A percentile compares a stretch with the other conserved stretches of the same genome.
Evolutionary conservation across 1,139 yeast genomes (phyloP).

Genomic region (Zygosaccharomyces pseudobailii): DNA sequence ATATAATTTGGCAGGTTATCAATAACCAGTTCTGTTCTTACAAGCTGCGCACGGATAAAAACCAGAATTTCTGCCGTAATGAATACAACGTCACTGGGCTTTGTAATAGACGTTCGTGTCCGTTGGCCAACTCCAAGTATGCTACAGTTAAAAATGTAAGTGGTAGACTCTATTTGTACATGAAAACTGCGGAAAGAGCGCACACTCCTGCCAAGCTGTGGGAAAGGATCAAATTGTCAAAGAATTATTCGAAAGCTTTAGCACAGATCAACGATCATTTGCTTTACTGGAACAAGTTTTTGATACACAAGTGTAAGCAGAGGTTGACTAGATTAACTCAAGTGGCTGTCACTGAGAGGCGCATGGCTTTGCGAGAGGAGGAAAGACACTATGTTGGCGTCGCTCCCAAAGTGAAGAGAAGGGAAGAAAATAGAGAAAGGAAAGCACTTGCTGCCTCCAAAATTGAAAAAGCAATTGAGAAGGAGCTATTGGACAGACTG

Average conservation of each 20-base stretch:
- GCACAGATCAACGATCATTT: constrained; percentile 82
- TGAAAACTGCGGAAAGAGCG: constrained; percentile 96
- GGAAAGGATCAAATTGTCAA: constrained; percentile 88
- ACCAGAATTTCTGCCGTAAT: constrained; percentile 79
- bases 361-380: constrained; percentile 83
- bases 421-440: constrained; percentile 91
- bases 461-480: constrained; percentile 93
- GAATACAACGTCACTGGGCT: constrained; percentile 88
- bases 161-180: constrained; percentile 83
- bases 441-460: constrained; percentile 96
- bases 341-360: constrained; percentile 93
- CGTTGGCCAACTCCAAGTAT: constrained; percentile 90
- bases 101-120: constrained; percentile 90
- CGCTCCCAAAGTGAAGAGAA: constrained; percentile 88
- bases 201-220: constrained; percentile 90
- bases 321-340: constrained; percentile 90
- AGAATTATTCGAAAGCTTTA: constrained; percentile 82
- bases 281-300: constrained; percentile 87
- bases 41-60: constrained; percentile 74
- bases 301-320: constrained; percentile 91
- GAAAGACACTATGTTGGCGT: constrained; percentile 91
- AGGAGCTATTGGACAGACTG: constrained; percentile 86
- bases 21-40: constrained; percentile 87
- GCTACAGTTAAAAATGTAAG: constrained; percentile 90
- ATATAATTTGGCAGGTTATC: constrained; percentile 84